These are phyloP conservation scores for Eucalyptus polyanthemos DNA, from an alignment of 345 rosid genomes.

Conservation along the genomic window DNA sequence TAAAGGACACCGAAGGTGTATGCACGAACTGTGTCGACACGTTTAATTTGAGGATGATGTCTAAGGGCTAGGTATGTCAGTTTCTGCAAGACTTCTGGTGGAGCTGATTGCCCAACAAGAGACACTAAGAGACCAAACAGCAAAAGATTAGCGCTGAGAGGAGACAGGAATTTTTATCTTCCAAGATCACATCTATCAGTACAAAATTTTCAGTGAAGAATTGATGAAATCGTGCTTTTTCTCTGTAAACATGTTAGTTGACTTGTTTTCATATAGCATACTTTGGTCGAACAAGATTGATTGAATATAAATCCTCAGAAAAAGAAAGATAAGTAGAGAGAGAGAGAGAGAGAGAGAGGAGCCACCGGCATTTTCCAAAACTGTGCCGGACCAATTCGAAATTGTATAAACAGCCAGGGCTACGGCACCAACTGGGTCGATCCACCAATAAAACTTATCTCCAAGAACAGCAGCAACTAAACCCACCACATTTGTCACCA, in stretches of 20 bases:
- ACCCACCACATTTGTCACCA: constrained; percentile 9
- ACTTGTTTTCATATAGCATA: not conserved
- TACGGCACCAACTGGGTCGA: constrained; percentile 15
- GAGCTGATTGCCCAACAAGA: constrained; percentile 11
- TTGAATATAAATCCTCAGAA: not conserved
- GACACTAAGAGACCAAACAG: not conserved
- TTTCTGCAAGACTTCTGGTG: constrained; percentile 14
- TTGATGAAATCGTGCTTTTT: not conserved
- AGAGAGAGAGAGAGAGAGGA: not conserved
- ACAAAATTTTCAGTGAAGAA: not conserved
- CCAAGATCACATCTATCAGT: not conserved
- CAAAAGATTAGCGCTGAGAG: not conserved
- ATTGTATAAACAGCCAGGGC: constrained; percentile 10
- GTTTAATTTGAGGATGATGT: constrained; percentile 7
- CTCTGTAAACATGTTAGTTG: not conserved
- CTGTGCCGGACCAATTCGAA: constrained; percentile 6
- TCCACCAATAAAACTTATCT: constrained; percentile 10
- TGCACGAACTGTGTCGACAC: constrained; percentile 15
- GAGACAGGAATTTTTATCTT: not conserved
- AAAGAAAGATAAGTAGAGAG: not conserved
- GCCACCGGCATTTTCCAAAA: constrained; percentile 9
- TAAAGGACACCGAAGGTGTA: constrained; percentile 13
- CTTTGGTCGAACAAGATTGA: not conserved
- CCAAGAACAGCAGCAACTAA: constrained; percentile 9
- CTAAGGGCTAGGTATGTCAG: constrained; percentile 7